Conservation (phyloP, 2,329 filamentous ascomycete genomes). For the Aspergillus sergii region DNA sequence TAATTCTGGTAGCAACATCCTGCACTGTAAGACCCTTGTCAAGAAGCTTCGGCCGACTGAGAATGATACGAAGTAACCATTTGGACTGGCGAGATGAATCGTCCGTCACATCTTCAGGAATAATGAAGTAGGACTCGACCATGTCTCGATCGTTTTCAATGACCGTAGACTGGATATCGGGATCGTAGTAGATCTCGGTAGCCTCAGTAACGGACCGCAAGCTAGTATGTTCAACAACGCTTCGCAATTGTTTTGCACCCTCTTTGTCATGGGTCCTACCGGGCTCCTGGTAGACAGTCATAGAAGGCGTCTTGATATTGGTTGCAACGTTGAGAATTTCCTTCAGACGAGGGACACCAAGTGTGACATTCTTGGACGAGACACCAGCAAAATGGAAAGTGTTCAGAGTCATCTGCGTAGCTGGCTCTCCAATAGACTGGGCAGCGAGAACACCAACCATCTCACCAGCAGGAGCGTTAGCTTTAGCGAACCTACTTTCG, state of each 20-base stretch:
- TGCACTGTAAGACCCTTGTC: constrained; percentile 88
- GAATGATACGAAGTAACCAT: constrained; percentile 91
- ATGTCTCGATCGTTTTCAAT: constrained; percentile 89
- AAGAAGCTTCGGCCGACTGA: constrained; percentile 91
- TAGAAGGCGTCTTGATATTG: constrained; percentile 97
- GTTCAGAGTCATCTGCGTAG: constrained; percentile 98
- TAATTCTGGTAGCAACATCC: constrained; percentile 87
- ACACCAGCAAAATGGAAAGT: constrained; percentile 99
- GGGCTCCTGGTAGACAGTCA: constrained; percentile 83
- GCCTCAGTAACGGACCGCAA: constrained; percentile 86
- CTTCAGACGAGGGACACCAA: constrained; percentile 98
- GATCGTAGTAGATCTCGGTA: constrained; percentile 97
- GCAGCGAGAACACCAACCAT: constrained; percentile 98
- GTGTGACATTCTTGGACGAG: constrained; percentile 98
- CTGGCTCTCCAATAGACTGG: constrained; percentile 97
- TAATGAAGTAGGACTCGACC: constrained; percentile 95
- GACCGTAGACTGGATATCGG: constrained; percentile 79
- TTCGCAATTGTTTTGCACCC: constrained; percentile 81
- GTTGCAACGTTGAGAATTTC: constrained; percentile 98
- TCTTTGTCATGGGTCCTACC: constrained; percentile 68
- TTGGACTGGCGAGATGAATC: constrained; percentile 73
- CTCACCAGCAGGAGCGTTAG: constrained; percentile 88
- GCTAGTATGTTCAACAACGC: constrained; percentile 90
- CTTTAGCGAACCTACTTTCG: constrained; percentile 81
- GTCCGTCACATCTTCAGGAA: constrained; percentile 77